A percentile compares a stretch with the other conserved stretches of the same genome.
phyloP scores from a whole-genome alignment of 805 yeast genomes.

The Saccharomycopsis malanga region DNA sequence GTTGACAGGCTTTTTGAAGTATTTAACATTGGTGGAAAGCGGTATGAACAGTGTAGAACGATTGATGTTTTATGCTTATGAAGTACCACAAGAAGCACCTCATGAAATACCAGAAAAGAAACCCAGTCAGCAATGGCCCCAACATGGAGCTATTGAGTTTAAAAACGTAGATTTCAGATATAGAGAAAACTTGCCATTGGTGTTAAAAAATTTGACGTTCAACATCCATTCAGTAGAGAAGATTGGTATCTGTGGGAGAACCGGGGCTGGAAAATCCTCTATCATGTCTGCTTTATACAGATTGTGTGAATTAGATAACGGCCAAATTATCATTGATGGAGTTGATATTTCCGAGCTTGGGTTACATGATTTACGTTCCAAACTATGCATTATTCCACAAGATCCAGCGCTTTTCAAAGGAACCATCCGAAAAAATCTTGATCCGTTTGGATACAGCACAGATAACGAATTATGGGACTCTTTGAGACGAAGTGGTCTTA shows the following conservation, averaged over 20 bases:
- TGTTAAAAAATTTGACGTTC: slow-evolving; percentile 49
- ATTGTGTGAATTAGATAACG: slow-evolving; percentile 49
- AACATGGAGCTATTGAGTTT: slow-evolving; percentile 49
- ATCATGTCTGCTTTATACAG: slow-evolving; percentile 68
- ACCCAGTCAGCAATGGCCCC: slow-evolving; percentile 60
- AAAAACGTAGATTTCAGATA: slow-evolving; percentile 52
- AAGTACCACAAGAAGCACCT: slow-evolving; percentile 65
- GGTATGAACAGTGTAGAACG: slow-evolving; percentile 61
- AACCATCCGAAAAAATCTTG: slow-evolving; percentile 66
- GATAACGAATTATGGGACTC: slow-evolving; percentile 68
- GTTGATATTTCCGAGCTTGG: slow-evolving; percentile 60
- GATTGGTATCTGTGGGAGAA: slow-evolving; percentile 61
- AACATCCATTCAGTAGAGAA: slow-evolving; percentile 46
- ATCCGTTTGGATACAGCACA: slow-evolving; percentile 55
- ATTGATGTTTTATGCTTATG: slow-evolving; percentile 55
- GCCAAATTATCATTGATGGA: slow-evolving; percentile 59
- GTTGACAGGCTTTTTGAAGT: slow-evolving; percentile 52
- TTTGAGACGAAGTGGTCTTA: slow-evolving; percentile 51
- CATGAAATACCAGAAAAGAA: slow-evolving; percentile 33
- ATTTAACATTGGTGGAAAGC: slow-evolving; percentile 59
- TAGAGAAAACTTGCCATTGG: slow-evolving; percentile 58
- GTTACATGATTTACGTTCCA: slow-evolving; percentile 57
- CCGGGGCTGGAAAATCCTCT: slow-evolving; percentile 71
- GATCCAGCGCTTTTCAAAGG: slow-evolving; percentile 85
- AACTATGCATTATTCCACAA: slow-evolving; percentile 78